phyloP scores from a whole-genome alignment of 2,329 filamentous ascomycete genomes.

The Periconia macrospinosa region DNA sequence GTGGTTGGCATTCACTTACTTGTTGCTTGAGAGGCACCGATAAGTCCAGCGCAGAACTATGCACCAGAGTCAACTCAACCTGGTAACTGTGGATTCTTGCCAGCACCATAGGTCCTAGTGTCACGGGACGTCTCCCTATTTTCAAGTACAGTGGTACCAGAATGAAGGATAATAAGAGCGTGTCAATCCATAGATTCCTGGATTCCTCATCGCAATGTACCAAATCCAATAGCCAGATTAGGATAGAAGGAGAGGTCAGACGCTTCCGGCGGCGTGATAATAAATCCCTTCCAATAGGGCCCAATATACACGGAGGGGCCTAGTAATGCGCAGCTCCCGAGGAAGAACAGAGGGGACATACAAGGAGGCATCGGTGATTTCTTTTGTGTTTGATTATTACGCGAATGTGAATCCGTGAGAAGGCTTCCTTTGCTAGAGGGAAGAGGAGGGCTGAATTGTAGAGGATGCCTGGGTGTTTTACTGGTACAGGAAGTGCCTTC shows the following conservation, averaged over 20 bases:
- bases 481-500: slow-evolving; percentile 63
- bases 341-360: slow-evolving; percentile 59
- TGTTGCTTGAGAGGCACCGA: slow-evolving; percentile 46
- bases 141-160: slow-evolving; percentile 63
- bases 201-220: slow-evolving; percentile 18
- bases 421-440: not conserved
- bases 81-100: slow-evolving; percentile 1
- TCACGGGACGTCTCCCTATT: slow-evolving; percentile 48
- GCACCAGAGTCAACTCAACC: slow-evolving; percentile 1
- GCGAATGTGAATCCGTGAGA: not conserved
- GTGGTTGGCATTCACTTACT: slow-evolving; percentile 5
- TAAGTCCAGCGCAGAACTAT: slow-evolving; percentile 46
- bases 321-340: slow-evolving; percentile 60
- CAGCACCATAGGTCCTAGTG: slow-evolving; percentile 46
- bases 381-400: slow-evolving; percentile 56
- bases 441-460: slow-evolving; percentile 41
- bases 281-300: slow-evolving; percentile 57
- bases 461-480: slow-evolving; percentile 63
- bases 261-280: slow-evolving; percentile 53
- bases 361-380: slow-evolving; percentile 60
- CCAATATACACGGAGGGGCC: slow-evolving; percentile 62
- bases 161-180: slow-evolving; percentile 46
- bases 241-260: slow-evolving; percentile 62
- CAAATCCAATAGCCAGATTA: slow-evolving; percentile 63
- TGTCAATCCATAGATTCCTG: too few species aligned